Evolutionary conservation across 768 basidiomycete species (phyloP).

Genomic region (Coprinopsis sp.): DNA sequence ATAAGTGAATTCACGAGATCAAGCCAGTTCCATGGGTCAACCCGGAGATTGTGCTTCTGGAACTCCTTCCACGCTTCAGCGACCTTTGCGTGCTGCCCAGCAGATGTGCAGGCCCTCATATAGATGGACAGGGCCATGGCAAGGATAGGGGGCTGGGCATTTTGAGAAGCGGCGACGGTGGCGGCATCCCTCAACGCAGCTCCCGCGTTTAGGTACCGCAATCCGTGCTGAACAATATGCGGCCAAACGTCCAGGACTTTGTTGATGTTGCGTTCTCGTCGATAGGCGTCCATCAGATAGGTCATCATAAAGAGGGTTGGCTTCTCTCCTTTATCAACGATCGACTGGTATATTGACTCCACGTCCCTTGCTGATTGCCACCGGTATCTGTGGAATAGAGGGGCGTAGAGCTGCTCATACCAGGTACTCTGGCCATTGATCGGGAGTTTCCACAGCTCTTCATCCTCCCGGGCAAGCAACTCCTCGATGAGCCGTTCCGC

Average conservation of each 20-base stretch:
- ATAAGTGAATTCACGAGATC: constrained; percentile 71
- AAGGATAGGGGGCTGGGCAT: constrained; percentile 45
- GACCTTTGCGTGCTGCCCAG: constrained; percentile 58
- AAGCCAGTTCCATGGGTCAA: constrained; percentile 93
- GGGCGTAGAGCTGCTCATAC: constrained; percentile 47
- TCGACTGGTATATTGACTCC: constrained; percentile 49
- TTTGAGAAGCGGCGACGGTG: constrained; percentile 10
- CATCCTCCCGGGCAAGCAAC: constrained; percentile 28
- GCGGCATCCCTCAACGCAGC: constrained; percentile 10
- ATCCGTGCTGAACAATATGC: constrained; percentile 46
- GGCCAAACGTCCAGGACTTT: constrained; percentile 64
- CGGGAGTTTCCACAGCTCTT: constrained; percentile 26
- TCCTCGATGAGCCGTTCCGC: constrained; percentile 64
- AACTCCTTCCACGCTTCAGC: constrained; percentile 64
- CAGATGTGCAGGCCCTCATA: constrained; percentile 67
- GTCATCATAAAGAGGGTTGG: constrained; percentile 59
- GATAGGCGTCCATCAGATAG: constrained; percentile 68
- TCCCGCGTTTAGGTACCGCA: neutral
- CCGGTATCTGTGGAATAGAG: constrained; percentile 54
- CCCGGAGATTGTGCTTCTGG: constrained; percentile 59
- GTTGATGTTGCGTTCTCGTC: constrained; percentile 50
- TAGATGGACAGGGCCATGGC: constrained; percentile 77
- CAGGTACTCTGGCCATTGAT: constrained; percentile 29
- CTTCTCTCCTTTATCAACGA: constrained; percentile 48
- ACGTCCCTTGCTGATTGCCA: constrained; percentile 45